Base-by-base conservation (phyloP, 148 eudicot species). In the Mesembryanthemum crystallinum region DNA sequence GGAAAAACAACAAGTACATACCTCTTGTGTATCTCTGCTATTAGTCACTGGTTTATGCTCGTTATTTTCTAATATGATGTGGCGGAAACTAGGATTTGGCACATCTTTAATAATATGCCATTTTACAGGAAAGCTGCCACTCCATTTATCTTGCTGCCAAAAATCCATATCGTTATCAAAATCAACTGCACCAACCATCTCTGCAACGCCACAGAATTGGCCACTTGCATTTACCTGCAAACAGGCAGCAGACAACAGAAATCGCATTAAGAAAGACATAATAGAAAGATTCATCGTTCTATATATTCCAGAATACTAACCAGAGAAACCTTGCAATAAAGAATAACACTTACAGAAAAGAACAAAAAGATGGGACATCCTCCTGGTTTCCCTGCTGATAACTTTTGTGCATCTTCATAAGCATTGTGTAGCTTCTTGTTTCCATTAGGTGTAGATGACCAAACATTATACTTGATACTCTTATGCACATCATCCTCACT, bases 91-190 rank as follows among this genome's bases (percentile, higher is more conserved):
- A 60, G 88, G 86, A 78, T 95, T 95, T 52, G 96, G 92, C 59
- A 91, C 89, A 85, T 95, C 99, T 82, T 92, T 95, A 37, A 95
- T 85, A 21, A 95, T 84, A 84, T 92, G 98, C 99, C 99, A 95
- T 79, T 95, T 92, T 13, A 95, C 98, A 80, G 97, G 91, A 80
- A 95, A 95, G 80, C 99, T 90, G 49, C 97, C 97, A 78, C 92
- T 89, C 99, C 99, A 95, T 84, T 95, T 95, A 79, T 95, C 99
- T 84, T 95, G 99, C 90, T 95, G 99, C 99, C 99, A 95, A 80
- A 95, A 95, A 82, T 95, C 99, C 99, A 95, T 95, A 80, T 95
- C 96, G 43, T 83, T 87, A 52, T 76, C 82, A 72, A 92, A 92
- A 74, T 95, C 93, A 73, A 95, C 99, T 27, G 91, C 91, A 15